Conservation (phyloP, 75 land plant genomes). For the Selaginella moellendorffii region DNA sequence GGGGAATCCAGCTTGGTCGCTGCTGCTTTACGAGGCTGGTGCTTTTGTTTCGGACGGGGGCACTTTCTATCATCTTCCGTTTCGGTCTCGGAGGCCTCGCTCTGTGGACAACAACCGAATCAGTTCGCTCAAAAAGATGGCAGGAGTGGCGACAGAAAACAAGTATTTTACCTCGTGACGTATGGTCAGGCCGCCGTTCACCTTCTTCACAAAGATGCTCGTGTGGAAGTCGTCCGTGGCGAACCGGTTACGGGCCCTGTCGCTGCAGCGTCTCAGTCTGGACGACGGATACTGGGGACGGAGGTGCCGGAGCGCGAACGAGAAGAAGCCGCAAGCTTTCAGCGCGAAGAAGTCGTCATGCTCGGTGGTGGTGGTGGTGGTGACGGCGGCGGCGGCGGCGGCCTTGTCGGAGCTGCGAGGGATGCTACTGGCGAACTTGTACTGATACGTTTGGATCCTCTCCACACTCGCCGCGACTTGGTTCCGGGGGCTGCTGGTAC, state of each 20-base stretch:
- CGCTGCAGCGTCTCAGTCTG: neutral
- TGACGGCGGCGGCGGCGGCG: too few relatives aligned
- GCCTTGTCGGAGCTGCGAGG: neutral
- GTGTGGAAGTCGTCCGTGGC: neutral
- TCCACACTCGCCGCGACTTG: neutral
- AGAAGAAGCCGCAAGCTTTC: neutral
- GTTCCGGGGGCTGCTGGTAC: neutral
- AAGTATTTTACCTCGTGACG: neutral
- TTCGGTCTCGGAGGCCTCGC: neutral
- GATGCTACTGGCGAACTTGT: neutral
- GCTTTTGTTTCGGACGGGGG: too few relatives aligned
- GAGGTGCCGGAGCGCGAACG: neutral
- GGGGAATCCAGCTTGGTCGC: neutral
- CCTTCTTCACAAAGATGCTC: neutral
- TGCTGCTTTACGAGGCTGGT: too few relatives aligned
- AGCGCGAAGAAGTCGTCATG: neutral
- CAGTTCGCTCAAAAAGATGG: too few relatives aligned
- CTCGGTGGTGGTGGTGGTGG: too few relatives aligned
- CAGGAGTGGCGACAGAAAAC: too few relatives aligned
- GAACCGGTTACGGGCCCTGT: neutral
- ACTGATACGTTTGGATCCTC: neutral
- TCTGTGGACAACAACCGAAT: too few relatives aligned
- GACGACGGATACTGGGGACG: neutral
- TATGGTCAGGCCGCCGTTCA: neutral
- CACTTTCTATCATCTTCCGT: neutral